Evolutionary conservation across 2,329 filamentous ascomycete species (phyloP).

Genomic region (Arthroderma sp.): DNA sequence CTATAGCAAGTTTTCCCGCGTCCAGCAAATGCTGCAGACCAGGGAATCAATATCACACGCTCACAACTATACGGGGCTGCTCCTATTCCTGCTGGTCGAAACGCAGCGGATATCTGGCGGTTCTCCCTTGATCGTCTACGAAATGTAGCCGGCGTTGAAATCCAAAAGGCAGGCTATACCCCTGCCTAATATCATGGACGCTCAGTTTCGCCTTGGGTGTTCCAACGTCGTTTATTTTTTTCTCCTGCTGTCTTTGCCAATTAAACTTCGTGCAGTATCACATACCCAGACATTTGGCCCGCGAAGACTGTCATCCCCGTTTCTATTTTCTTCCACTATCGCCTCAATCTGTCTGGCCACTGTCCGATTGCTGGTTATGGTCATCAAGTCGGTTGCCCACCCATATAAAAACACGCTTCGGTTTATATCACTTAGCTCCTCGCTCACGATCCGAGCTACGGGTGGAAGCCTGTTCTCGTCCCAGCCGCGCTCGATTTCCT

Average conservation of each 20-base stretch:
- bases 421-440: conserved; percentile 48
- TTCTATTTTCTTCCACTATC: conserved; percentile 41
- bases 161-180: not conserved
- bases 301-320: conserved; percentile 34
- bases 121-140: not conserved
- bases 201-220: not conserved
- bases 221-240: conserved; percentile 13
- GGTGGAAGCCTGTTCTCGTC: conserved; percentile 31
- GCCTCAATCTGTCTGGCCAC: conserved; percentile 53
- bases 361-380: conserved; percentile 57
- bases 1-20: too few relatives aligned
- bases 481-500: conserved; percentile 22
- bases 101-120: not conserved
- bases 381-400: conserved; percentile 51
- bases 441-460: conserved; percentile 30
- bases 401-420: conserved; percentile 58
- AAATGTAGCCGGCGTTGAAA: not conserved
- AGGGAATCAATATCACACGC: conserved; percentile 1
- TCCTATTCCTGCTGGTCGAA: not conserved
- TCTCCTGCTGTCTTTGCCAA: conserved; percentile 49
- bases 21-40: too few relatives aligned
- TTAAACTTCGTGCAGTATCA: conserved; percentile 50
- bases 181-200: too few relatives aligned
- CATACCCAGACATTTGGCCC: conserved; percentile 54
- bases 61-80: not conserved